Evolutionary conservation across 257 asterid genomes (phyloP), one percentile per base, ranked within the genome.

Genomic region (Solanum clarkiae): DNA sequence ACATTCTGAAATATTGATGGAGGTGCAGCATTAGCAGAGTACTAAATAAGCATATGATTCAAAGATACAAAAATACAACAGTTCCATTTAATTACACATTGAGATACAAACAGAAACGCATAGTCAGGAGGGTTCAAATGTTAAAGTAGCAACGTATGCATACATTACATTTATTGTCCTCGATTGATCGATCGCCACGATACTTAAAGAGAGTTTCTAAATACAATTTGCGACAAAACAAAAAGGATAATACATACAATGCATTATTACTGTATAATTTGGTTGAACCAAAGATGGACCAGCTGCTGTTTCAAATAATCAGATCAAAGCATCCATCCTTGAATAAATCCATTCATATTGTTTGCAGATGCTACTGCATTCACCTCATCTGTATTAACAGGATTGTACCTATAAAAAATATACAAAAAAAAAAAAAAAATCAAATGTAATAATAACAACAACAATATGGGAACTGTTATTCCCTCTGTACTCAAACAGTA

Each of bases 321-420:
- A 57, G 2, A 82, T 44, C 66, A 85, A 15, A 54, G 86, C 88
- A 87, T 85, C 85, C 85, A 85, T 11, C 90, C 90, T 40, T 63
- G 88, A 54, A 87, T 80, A 83, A 55, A 87, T 74, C 88, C 90
- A 87, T 85, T 85, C 72, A 87, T 71, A 77, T 65, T 75, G 4
- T 85, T 86, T 45, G 59, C 55, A 14, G 81, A 10, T 24, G 86
- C 65, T 2, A 24, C 85, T 17, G 45, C 86, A 74, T 75, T 82
- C 29, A 44, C 84, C 84, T 69, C 88, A 81, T 80, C 80, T 18
- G 90, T 22, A 55, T 72, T 65, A 24, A 45, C 84, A 26, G 51
- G 86, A 59, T 55, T 85, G 82, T 85, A 85, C 83, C 90, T 87
- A 18, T 10, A 82, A 62, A 63, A 29, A 5, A 18, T 51, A 62